Conservation (phyloP, 2,329 filamentous ascomycete genomes). For the Botryotinia narcissicola region DNA sequence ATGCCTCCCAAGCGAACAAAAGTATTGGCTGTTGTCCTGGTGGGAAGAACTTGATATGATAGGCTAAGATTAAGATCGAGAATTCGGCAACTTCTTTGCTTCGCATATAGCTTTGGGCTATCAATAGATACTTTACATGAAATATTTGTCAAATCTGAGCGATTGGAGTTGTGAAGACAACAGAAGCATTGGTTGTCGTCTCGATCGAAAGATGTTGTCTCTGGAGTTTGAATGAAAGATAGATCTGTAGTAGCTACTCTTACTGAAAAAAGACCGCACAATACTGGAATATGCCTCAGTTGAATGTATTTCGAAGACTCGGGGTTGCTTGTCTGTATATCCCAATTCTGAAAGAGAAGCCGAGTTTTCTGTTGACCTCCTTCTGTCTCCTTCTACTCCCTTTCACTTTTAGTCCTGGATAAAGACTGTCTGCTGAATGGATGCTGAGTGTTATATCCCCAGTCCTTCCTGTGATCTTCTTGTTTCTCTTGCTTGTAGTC, state of each 20-base stretch:
- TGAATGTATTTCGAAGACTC: background rate
- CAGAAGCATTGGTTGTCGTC: background rate
- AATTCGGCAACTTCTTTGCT: background rate
- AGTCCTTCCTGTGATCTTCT: background rate
- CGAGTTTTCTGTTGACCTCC: background rate
- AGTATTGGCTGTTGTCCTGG: background rate
- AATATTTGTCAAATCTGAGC: background rate
- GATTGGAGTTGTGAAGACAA: background rate
- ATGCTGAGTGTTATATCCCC: background rate
- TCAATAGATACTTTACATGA: background rate
- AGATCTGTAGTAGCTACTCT: background rate
- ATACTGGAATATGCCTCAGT: background rate
- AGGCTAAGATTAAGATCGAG: background rate
- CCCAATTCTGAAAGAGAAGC: background rate
- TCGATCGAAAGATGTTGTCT: background rate
- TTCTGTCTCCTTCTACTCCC: background rate
- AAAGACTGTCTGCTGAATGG: background rate
- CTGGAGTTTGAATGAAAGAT: background rate
- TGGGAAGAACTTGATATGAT: background rate
- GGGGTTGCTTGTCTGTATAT: no score
- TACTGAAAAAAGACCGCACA: background rate
- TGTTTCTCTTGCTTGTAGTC: background rate
- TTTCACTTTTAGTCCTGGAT: background rate
- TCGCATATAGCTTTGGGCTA: background rate
- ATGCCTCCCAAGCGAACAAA: background rate